Conservation (phyloP, 306 rosid species). For the Prunus persica region Prunus_persica_NCBIv2 NC_034009.1:8751001-8751500, state of each 20-base stretch:
- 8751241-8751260: not conserved
- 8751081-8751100: not conserved
- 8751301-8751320: not conserved
- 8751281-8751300: not conserved
- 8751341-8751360: conserved; percentile 95
- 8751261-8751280: not conserved
- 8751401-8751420: conserved; percentile 83
- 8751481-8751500: conserved; percentile 97
- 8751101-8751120: not conserved
- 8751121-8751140: not conserved
- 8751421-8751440: conserved; percentile 96
- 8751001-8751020: not conserved
- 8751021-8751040: not conserved
- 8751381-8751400: conserved; percentile 92
- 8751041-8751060: not conserved
- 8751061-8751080: not conserved
- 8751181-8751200: not conserved
- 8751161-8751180: not conserved
- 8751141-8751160: not conserved
- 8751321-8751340: conserved; percentile 93
- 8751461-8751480: conserved; percentile 90
- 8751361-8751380: conserved; percentile 97
- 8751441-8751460: conserved; percentile 91
- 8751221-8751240: not conserved
- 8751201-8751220: not conserved